These are phyloP conservation scores for Botryotinia narcissicola DNA, from an alignment of 2,329 filamentous ascomycete species.

Conservation along the genomic window DNA sequence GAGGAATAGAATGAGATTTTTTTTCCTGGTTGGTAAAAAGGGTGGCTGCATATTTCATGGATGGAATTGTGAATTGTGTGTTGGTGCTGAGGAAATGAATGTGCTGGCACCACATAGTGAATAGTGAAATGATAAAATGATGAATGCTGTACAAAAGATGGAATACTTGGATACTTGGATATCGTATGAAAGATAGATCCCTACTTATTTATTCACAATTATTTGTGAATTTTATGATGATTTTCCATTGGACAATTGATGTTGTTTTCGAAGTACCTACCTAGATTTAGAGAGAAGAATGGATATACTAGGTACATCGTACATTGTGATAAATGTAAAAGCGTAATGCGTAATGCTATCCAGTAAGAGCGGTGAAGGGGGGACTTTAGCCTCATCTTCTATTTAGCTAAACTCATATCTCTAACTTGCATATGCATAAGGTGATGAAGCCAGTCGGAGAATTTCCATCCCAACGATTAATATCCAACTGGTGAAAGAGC, in stretches of 20 bases:
- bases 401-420: background rate
- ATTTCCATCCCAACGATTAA: conserved; percentile 28
- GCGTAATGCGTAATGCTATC: background rate
- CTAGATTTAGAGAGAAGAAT: background rate
- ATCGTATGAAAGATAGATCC: background rate
- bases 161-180: background rate
- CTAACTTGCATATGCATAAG: conserved; percentile 26
- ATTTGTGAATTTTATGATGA: background rate
- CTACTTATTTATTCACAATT: background rate
- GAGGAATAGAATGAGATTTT: conserved; percentile 1
- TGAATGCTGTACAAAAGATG: conserved; percentile 24
- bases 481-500: conserved; percentile 18
- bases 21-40: conserved; percentile 21
- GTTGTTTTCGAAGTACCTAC: background rate
- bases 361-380: conserved; percentile 24
- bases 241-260: background rate
- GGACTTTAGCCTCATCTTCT: conserved; percentile 28
- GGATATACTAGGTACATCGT: background rate
- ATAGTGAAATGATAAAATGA: conserved; percentile 29
- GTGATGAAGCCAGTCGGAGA: conserved; percentile 26
- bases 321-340: background rate
- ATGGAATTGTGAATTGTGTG: conserved; percentile 30
- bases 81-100: conserved; percentile 26
- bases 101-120: conserved; percentile 32
- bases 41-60: conserved; percentile 38